Base-by-base conservation (phyloP, 768 basidiomycete species). In the Russula abietina region DNA sequence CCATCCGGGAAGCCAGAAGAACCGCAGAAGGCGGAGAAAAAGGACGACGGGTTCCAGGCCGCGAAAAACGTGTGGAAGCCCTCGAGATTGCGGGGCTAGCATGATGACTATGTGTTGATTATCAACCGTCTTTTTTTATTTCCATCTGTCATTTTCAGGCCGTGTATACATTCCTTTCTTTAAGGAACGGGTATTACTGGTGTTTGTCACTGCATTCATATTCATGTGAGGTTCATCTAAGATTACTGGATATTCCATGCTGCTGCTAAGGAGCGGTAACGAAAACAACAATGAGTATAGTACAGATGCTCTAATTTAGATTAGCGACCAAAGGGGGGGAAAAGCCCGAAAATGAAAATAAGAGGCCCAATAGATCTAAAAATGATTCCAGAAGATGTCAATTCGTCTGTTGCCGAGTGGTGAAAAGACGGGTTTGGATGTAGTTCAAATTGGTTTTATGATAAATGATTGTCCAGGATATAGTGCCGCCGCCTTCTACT, bases 41-140 rank as follows among this genome's bases (percentile, higher is more conserved):
- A 77, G 68, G 78, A 83, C 4, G 89, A 91, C 68, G 88, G 89
- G 4, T 90, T 90, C 79, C 83, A 86, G 73, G 78, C 83, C 28
- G 85, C 87, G 76, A 71, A 71, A 68, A 55, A 74, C 73, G 45
- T 79, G 73, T 79, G 73, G 75, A 28, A 51, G 55, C 45, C 66
- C 22, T 68, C 68, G 56, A 71, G 68, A 30, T 60, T 55, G 39
- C 69, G 71, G 17, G 54, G 55, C 32, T 41, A 67, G 45, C 49
- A 65, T 19, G n/a, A 45, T 46, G 10, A 22, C 22, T 0, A 48
- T 49, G 12, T 26, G 11, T 48, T 48, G 43, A 46, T 46, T n/a
- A 22, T 46, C 22, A 22, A 22, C 43, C n/a, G n/a, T 46, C 38
- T 6, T 46, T 22, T 46, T 46, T 28, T 11, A 36, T 9, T 8